Evolutionary conservation across 2,329 filamentous ascomycete species (phyloP), one percentile per base, ranked within the genome.

Genomic region (Microdochium paspali): DNA sequence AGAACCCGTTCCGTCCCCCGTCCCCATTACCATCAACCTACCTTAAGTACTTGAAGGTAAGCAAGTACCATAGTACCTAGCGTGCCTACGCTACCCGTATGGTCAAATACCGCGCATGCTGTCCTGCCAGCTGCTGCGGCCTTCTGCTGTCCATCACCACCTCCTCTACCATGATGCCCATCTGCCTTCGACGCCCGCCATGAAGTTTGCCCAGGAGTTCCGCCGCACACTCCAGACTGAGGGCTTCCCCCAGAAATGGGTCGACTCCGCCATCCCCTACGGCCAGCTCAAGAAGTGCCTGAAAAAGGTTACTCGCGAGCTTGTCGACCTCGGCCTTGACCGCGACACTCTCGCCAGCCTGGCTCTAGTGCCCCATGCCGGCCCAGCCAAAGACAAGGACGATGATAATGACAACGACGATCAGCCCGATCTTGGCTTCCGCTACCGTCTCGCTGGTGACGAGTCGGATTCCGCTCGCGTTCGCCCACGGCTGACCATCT

Each of bases 131-230:
- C 26, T 7, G 7, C 26, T 13, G 26, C 26, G 7, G 7, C 15
- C 31, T n/a, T 35, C 26, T 15, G 10, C n/a, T 35, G 31, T n/a
- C 15, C 31, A 12, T 35, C 15, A 6, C 31, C 10, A 35, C 7
- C n/a, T 21, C 18, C 7, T n/a, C n/a, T 28, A 28, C 13, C 13
- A 40, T 40, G 15, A 40, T 40, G 35, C 18, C 35, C 3, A 18
- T 20, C 35, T 7, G 35, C 35, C 18, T 40, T 9, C 35, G 15
- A 6, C 35, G 35, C 35, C 35, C 50, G 52, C 54, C 47, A 95
- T 95, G 89, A 95, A 95, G 73, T 95, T 94, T 66, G 87, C 83
- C 24, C 86, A 85, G 61, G 78, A 83, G 58, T 93, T 89, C 62
- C 80, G 83, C 60, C 77, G 84, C 56, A 76, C 77, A 45, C 74